Evolutionary conservation across 169 alveolate species (phyloP).

Genomic region (Perkinsus marinus): DNA sequence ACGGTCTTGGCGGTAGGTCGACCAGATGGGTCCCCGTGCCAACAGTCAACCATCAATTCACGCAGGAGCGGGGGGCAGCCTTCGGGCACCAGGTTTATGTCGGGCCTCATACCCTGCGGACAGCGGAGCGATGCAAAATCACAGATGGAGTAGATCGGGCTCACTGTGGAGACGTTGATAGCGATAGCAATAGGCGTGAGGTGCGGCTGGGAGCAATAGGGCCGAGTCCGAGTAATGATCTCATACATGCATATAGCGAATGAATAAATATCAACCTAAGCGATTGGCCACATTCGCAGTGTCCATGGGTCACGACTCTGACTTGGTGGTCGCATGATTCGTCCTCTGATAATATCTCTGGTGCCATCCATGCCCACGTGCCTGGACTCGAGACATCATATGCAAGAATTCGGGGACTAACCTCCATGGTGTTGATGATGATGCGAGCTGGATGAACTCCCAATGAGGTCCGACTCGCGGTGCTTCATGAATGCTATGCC

Average conservation of each 20-base stretch:
- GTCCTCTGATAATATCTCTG: constrained; percentile 23
- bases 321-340: constrained; percentile 11
- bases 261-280: constrained; percentile 26
- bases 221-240: constrained; percentile 30
- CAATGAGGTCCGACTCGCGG: too few species aligned
- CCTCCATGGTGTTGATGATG: too few species aligned
- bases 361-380: constrained; percentile 70
- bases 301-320: too few species aligned
- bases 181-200: not conserved
- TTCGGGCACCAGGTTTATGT: constrained; percentile 10
- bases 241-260: constrained; percentile 39
- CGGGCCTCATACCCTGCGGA: constrained; percentile 29
- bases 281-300: too few species aligned
- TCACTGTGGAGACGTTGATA: not conserved
- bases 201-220: constrained; percentile 9
- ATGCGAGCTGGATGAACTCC: too few species aligned
- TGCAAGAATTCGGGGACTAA: too few species aligned
- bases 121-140: not conserved
- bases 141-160: not conserved
- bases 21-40: constrained; percentile 47
- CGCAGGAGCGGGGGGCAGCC: constrained; percentile 33
- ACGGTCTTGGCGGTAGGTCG: constrained; percentile 30
- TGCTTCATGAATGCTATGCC: not conserved
- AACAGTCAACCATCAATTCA: constrained; percentile 39
- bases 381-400: too few species aligned